Percentiles rank a stretch among this genome's conserved stretches.
phyloP scores from a whole-genome alignment of 306 rosid species.

The Gastrolobium villosum region DNA sequence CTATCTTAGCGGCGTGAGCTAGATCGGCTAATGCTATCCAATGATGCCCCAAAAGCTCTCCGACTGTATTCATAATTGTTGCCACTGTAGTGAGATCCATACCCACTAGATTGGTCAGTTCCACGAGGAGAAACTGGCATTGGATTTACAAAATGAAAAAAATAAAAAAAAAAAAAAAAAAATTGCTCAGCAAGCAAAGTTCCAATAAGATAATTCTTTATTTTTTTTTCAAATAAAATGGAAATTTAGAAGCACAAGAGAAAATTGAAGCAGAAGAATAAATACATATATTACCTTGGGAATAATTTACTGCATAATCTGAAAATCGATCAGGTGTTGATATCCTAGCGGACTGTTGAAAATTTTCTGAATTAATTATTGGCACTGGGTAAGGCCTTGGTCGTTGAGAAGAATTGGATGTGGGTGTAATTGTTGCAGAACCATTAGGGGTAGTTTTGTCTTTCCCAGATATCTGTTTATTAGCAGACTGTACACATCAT shows the following conservation, averaged over 20 bases:
- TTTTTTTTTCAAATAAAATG: background rate
- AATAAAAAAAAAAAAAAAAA: constrained; percentile 21
- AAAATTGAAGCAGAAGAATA: constrained; percentile 24
- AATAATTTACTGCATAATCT: constrained; percentile 56
- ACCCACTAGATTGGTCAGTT: constrained; percentile 68
- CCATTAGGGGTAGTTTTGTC: constrained; percentile 69
- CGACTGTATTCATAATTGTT: constrained; percentile 76
- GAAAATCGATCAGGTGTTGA: constrained; percentile 60
- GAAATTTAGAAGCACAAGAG: background rate
- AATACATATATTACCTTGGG: constrained; percentile 65
- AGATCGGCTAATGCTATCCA: constrained; percentile 72
- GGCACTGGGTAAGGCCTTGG: constrained; percentile 59
- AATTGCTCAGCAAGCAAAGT: constrained; percentile 43
- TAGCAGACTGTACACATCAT: constrained; percentile 42
- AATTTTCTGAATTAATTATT: constrained; percentile 55
- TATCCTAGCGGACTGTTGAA: constrained; percentile 51
- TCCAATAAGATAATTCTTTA: constrained; percentile 24
- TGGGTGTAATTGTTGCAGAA: constrained; percentile 53
- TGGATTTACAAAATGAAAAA: constrained; percentile 48
- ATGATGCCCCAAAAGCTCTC: constrained; percentile 66
- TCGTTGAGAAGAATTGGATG: constrained; percentile 65
- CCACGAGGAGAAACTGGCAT: constrained; percentile 63
- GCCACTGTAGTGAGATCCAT: constrained; percentile 65
- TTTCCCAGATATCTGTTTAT: constrained; percentile 85
- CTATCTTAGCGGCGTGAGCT: constrained; percentile 72